A percentile compares a stretch with the other conserved stretches of the same genome.
Conservation (phyloP, 805 yeast species). For the Myxozyma geophila region DNA sequence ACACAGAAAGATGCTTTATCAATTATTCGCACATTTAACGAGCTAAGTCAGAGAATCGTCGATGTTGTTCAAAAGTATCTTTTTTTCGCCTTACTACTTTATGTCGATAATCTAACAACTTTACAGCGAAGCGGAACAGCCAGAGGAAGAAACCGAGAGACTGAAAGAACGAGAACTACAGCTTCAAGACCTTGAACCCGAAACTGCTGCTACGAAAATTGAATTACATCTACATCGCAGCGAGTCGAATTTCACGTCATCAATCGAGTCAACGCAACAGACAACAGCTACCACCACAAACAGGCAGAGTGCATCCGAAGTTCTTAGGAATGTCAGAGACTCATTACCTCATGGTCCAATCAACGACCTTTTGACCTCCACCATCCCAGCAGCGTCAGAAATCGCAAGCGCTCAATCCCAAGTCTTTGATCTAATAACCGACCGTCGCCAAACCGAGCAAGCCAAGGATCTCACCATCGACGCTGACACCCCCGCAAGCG, state of each 20-base stretch:
- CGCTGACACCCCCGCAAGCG: constrained; percentile 40
- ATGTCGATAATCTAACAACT: constrained; percentile 38
- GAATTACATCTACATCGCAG: constrained; percentile 33
- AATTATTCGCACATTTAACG: constrained; percentile 85
- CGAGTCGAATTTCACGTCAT: neutral
- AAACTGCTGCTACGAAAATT: constrained; percentile 12
- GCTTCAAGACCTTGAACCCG: constrained; percentile 27
- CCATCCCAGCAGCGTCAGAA: constrained; percentile 6
- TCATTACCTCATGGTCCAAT: constrained; percentile 15
- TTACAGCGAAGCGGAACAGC: constrained; percentile 31
- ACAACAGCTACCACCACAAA: neutral
- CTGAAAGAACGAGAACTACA: constrained; percentile 23
- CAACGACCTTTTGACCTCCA: constrained; percentile 10
- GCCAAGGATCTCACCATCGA: constrained; percentile 26
- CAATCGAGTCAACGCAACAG: neutral
- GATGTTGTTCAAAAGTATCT: constrained; percentile 34
- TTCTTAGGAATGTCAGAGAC: neutral
- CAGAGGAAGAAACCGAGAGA: constrained; percentile 40
- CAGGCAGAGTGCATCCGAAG: neutral
- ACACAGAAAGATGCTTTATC: constrained; percentile 70
- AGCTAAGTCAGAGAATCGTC: constrained; percentile 81
- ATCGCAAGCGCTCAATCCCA: constrained; percentile 22
- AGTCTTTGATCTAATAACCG: constrained; percentile 28
- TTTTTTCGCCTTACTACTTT: constrained; percentile 38
- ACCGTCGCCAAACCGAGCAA: constrained; percentile 35